Conservation (phyloP, 2,329 filamentous ascomycete species). For the Penicillium corylophilum region DNA sequence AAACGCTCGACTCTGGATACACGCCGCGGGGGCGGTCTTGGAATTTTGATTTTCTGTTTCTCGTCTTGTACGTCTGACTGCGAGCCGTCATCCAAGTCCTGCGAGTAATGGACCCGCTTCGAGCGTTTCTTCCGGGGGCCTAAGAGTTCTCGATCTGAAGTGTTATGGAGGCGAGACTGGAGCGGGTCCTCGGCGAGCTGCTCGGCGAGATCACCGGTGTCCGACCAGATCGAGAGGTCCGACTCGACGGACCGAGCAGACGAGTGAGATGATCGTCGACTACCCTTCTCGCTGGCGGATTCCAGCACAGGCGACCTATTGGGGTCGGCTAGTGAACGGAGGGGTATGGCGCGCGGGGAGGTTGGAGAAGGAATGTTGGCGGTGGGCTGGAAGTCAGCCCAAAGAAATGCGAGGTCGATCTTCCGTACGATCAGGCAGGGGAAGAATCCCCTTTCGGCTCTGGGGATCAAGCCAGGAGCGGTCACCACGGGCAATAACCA, state of each 20-base stretch:
- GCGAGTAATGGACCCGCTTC: slow-evolving; percentile 70
- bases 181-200: slow-evolving; percentile 84
- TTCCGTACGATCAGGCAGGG: slow-evolving; percentile 1
- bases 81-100: slow-evolving; percentile 46
- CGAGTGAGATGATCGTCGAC: slow-evolving; percentile 53
- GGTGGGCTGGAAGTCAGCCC: slow-evolving; percentile 54
- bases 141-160: slow-evolving; percentile 62
- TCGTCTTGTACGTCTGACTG: slow-evolving; percentile 28
- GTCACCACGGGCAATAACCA: slow-evolving; percentile 10
- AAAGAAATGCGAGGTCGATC: slow-evolving; percentile 6
- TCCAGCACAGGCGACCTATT: slow-evolving; percentile 37
- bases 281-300: slow-evolving; percentile 50
- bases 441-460: slow-evolving; percentile 1
- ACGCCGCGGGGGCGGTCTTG: slow-evolving; percentile 62
- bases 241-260: slow-evolving; percentile 57
- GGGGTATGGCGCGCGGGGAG: slow-evolving; percentile 70
- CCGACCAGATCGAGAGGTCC: slow-evolving; percentile 82
- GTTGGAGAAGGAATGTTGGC: slow-evolving; percentile 82
- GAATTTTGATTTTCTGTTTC: slow-evolving; percentile 66
- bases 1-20: slow-evolving; percentile 68
- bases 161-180: slow-evolving; percentile 65
- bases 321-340: slow-evolving; percentile 64
- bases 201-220: slow-evolving; percentile 92
- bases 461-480: slow-evolving; percentile 2
- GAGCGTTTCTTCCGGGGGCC: slow-evolving; percentile 44